Base-by-base conservation (phyloP, 1,284 basidiomycete species). In the Tremellales sp. region DNA sequence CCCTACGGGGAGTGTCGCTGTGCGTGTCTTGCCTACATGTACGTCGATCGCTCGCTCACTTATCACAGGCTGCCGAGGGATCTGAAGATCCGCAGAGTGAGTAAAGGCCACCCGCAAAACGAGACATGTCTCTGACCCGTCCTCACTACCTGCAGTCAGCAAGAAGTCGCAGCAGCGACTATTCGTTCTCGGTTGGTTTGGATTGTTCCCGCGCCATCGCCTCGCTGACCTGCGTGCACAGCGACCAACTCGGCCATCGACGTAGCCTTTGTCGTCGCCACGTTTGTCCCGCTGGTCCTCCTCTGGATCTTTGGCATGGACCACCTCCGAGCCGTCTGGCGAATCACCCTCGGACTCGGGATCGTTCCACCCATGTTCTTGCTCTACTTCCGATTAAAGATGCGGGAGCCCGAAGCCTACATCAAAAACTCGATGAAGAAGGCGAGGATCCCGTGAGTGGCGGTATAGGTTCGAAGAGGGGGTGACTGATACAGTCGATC, bases 341-440 rank as follows among this genome's bases (percentile, higher is more conserved):
- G 93, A 45, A 68, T 91, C 31, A 86, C 88, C 4, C 79, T 97
- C 25, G 90, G 88, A n/a, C 77, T 97, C 10, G 93, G 92, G 35
- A 75, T 85, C 33, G 69, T 95, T 43, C 89, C 91, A 21, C 90
- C 92, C 4, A 58, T 83, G 6, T 75, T 81, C 40, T 51, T 94
- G 33, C 81, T 94, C 63, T 64, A 91, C 45, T 95, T 91, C 86
- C 88, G 93, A 55, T 65, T 88, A 48, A 79, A 77, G 50, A 93
- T 95, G 86, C 75, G 81, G 26, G 88, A 95, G 70, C 74, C 74
- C 50, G 77, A 77, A 27, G 63, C 72, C 33, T 75, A 72, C 26
- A 70, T 47, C 40, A 53, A 54, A 41, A 54, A 63, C 55, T 56
- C 84, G 0, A 94, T 95, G 84, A 85, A 80, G 50, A 68, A 80